These are phyloP conservation scores for Coemansia sp. DNA, from an alignment of 192 early-diverging fungal genomes.

Conservation along the genomic window DNA sequence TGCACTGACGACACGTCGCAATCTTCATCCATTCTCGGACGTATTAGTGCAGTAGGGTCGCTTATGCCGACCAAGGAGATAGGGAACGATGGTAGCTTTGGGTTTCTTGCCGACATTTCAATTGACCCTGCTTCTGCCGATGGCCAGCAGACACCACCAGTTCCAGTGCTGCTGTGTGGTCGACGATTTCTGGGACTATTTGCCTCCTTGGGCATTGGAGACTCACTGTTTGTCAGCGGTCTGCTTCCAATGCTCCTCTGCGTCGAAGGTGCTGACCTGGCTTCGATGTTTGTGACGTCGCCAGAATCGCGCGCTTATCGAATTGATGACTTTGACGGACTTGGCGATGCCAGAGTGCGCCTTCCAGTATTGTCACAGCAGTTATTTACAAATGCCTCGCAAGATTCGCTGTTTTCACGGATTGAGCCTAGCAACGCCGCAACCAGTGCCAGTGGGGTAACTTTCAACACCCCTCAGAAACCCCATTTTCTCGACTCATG, in stretches of 20 bases:
- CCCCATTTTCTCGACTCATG: neutral
- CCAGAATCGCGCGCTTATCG: constrained; percentile 10
- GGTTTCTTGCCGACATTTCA: constrained; percentile 18
- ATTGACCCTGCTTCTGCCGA: constrained; percentile 6
- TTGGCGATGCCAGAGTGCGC: constrained; percentile 15
- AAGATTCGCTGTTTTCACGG: constrained; percentile 23
- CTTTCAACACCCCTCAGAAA: neutral
- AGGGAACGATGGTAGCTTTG: neutral
- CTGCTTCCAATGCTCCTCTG: constrained; percentile 7
- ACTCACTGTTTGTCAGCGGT: constrained; percentile 23
- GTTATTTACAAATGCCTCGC: constrained; percentile 30
- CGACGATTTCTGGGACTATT: constrained; percentile 18
- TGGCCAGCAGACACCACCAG: neutral
- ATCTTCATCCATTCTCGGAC: constrained; percentile 14
- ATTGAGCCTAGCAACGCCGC: constrained; percentile 4
- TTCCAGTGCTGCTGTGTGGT: constrained; percentile 16
- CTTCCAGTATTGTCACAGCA: constrained; percentile 4
- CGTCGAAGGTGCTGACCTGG: neutral
- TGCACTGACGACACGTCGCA: neutral
- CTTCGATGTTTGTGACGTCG: constrained; percentile 14
- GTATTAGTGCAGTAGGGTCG: constrained; percentile 17
- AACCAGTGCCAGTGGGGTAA: neutral
- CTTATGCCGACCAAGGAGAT: neutral
- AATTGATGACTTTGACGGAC: constrained; percentile 25
- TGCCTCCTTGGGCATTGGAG: constrained; percentile 19